phyloP scores from a whole-genome alignment of 768 basidiomycete genomes.

The Tylopilus sp. region DNA sequence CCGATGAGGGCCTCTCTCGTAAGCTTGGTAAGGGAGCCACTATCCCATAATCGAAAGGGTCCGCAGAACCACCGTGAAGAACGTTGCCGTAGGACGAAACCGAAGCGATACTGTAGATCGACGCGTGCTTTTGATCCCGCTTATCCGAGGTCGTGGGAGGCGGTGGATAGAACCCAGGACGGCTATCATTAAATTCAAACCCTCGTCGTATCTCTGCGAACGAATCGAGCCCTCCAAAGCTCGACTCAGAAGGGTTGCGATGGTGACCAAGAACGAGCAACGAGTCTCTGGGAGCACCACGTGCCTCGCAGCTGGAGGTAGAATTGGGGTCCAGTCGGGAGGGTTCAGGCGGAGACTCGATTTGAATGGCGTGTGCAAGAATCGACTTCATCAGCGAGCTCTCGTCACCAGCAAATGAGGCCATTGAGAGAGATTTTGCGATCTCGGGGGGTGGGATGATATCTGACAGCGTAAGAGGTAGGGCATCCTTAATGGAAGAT shows the following conservation, averaged over 20 bases:
- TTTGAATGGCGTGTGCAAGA: slow-evolving; percentile 43
- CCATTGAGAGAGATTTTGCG: slow-evolving; percentile 45
- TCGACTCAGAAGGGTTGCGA: slow-evolving; percentile 47
- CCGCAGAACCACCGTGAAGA: slow-evolving; percentile 54
- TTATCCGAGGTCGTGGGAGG: slow-evolving; percentile 35
- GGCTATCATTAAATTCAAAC: slow-evolving; percentile 65
- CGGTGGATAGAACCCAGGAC: slow-evolving; percentile 66
- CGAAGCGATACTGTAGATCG: slow-evolving; percentile 70
- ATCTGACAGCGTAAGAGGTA: slow-evolving; percentile 58
- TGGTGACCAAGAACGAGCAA: slow-evolving; percentile 25
- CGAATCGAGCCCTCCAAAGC: slow-evolving; percentile 70
- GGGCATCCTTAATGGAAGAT: not conserved
- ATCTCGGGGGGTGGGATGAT: slow-evolving; percentile 68
- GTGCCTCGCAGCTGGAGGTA: slow-evolving; percentile 35
- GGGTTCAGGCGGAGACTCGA: slow-evolving; percentile 32
- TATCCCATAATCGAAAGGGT: slow-evolving; percentile 71
- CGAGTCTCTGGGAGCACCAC: slow-evolving; percentile 21
- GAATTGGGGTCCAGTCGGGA: slow-evolving; percentile 44
- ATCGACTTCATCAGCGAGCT: slow-evolving; percentile 56
- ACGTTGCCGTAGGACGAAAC: slow-evolving; percentile 76
- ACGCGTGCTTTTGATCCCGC: slow-evolving; percentile 50
- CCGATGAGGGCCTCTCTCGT: slow-evolving; percentile 53
- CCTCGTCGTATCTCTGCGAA: slow-evolving; percentile 78
- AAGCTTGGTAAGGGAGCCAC: slow-evolving; percentile 40
- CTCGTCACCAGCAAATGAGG: slow-evolving; percentile 45